phyloP scores from a whole-genome alignment of 352 stramenopile species.

The Pythium brassicae region DNA sequence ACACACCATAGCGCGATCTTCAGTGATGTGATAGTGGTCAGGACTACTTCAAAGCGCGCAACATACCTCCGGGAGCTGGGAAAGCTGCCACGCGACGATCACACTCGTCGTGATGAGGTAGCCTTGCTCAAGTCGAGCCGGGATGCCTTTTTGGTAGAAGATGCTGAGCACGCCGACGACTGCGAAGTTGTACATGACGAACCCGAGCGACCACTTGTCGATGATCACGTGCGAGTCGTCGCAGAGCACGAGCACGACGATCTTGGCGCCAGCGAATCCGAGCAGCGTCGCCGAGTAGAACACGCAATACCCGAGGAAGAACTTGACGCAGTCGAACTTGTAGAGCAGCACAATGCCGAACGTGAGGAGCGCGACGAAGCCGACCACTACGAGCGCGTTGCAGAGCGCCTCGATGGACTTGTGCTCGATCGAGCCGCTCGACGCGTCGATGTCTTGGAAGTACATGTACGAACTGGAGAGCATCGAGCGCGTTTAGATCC shows the following conservation, averaged over 20 bases:
- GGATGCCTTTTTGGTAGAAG: conserved; percentile 86
- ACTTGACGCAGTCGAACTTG: conserved; percentile 75
- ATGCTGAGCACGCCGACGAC: conserved; percentile 81
- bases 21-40: too few species aligned
- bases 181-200: conserved; percentile 89
- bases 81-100: conserved; percentile 96
- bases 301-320: conserved; percentile 76
- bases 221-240: conserved; percentile 43
- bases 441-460: conserved; percentile 67
- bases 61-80: conserved; percentile 91
- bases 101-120: conserved; percentile 93
- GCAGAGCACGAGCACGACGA: conserved; percentile 64
- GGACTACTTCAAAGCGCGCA: background rate
- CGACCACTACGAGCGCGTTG: conserved; percentile 79
- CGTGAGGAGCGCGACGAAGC: conserved; percentile 72
- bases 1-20: background rate
- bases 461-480: conserved; percentile 72
- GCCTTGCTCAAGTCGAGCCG: conserved; percentile 71
- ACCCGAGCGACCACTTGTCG: conserved; percentile 38
- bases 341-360: conserved; percentile 82
- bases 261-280: conserved; percentile 60
- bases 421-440: conserved; percentile 24
- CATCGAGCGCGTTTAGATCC: background rate
- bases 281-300: conserved; percentile 70
- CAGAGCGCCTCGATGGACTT: conserved; percentile 59